Conservation (phyloP, 2,329 filamentous ascomycete genomes). For the Beauveria rudraprayagi region DNA sequence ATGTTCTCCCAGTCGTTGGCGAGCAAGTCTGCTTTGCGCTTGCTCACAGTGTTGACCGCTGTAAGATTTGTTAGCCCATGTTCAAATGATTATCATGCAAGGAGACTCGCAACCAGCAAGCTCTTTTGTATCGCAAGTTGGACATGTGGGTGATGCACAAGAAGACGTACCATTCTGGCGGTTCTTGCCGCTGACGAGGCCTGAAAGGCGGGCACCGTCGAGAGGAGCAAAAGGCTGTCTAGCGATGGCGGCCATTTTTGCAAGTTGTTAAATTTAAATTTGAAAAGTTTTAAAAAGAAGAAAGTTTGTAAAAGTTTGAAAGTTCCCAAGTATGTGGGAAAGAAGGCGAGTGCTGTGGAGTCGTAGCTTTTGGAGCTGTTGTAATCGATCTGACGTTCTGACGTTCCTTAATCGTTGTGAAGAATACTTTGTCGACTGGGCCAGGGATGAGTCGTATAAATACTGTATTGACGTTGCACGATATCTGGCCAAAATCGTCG, state of each 20-base stretch:
- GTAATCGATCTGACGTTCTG: neutral
- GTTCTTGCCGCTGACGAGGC: constrained; percentile 68
- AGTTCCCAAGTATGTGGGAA: neutral
- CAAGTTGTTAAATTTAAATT: neutral
- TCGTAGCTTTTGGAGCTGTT: neutral
- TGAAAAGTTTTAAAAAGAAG: neutral
- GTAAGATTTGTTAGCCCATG: constrained; percentile 8
- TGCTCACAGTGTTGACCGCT: constrained; percentile 38
- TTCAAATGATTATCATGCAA: neutral
- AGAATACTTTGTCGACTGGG: neutral
- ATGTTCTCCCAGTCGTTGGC: constrained; percentile 52
- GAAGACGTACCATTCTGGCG: constrained; percentile 58
- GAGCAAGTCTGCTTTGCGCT: constrained; percentile 49
- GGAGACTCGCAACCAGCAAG: neutral
- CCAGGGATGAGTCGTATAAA: neutral
- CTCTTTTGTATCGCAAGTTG: neutral
- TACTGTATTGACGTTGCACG: neutral
- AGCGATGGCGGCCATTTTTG: constrained; percentile 45
- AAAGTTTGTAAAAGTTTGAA: neutral
- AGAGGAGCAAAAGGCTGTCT: constrained; percentile 72
- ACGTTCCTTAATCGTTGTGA: neutral
- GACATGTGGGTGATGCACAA: neutral
- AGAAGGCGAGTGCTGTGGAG: neutral
- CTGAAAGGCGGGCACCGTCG: constrained; percentile 60
- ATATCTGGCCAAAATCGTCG: neutral